Evolutionary conservation across 1,284 basidiomycete genomes (phyloP).

Genomic region (Pulveroboletus sp.): DNA sequence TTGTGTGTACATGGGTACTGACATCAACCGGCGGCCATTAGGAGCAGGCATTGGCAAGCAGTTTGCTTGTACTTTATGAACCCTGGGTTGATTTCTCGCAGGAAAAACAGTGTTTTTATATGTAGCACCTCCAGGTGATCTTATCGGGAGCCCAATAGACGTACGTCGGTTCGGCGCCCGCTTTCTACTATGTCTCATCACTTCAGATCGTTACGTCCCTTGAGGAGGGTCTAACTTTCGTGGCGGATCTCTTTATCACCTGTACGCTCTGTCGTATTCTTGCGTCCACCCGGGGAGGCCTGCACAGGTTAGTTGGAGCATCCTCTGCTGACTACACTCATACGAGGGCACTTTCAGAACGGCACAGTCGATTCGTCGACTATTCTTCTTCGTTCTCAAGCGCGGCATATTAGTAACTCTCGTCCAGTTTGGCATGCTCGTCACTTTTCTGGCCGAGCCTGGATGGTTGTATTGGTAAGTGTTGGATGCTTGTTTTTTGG

Average conservation of each 20-base stretch:
- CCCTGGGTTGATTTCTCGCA: background rate
- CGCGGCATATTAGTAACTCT: conserved; percentile 8
- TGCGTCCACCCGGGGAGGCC: background rate
- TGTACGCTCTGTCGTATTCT: conserved; percentile 2
- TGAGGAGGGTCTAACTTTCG: conserved; percentile 2
- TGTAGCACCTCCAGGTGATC: background rate
- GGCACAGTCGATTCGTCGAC: background rate
- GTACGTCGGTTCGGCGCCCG: background rate
- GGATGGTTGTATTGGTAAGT: background rate
- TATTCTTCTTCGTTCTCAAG: conserved; percentile 1
- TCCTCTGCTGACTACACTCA: background rate
- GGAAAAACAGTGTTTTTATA: background rate
- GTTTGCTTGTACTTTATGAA: background rate
- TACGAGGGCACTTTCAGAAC: background rate
- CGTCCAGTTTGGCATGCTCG: background rate
- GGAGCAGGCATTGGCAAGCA: conserved; percentile 5
- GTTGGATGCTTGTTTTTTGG: background rate
- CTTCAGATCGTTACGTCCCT: background rate
- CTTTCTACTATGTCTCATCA: background rate
- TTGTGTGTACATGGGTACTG: background rate
- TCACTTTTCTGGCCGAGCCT: background rate
- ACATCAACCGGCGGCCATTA: background rate
- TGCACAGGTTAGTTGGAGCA: background rate
- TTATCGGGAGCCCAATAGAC: background rate
- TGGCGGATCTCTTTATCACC: conserved; percentile 5